These are phyloP conservation scores for Phytopythium ostracodes DNA, from an alignment of 352 stramenopile species.

Conservation along the genomic window DNA sequence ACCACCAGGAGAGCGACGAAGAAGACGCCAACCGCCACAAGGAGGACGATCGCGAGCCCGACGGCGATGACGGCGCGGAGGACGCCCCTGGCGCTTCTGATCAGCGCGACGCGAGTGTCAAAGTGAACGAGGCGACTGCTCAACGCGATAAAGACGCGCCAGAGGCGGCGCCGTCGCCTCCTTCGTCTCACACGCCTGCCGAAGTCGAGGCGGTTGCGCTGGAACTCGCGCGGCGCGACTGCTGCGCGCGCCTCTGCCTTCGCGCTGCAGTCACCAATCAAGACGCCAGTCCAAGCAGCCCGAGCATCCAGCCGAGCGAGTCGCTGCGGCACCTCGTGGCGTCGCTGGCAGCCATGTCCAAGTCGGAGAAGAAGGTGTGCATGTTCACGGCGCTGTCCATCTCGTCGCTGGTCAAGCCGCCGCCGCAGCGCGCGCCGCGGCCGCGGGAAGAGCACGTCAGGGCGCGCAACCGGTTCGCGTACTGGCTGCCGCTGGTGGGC, in stretches of 20 bases:
- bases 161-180: not conserved
- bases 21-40: not conserved
- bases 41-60: not conserved
- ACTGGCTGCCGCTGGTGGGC: constrained; percentile 10
- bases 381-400: constrained; percentile 8
- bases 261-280: not conserved
- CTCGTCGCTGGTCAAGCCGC: constrained; percentile 2
- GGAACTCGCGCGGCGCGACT: not conserved
- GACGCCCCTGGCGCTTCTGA: not conserved
- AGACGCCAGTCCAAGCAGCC: not conserved
- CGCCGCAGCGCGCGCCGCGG: constrained; percentile 3
- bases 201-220: not conserved
- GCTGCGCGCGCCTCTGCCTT: constrained; percentile 4
- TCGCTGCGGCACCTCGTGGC: not conserved
- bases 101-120: too few relatives aligned
- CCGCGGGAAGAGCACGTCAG: not conserved
- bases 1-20: not conserved
- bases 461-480: constrained; percentile 5
- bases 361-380: constrained; percentile 2
- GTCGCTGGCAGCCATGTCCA: constrained; percentile 9
- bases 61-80: not conserved
- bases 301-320: not conserved
- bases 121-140: too few relatives aligned
- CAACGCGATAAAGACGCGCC: too few relatives aligned
- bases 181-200: not conserved